Evolutionary conservation across 169 alveolate genomes (phyloP).

Genomic region (Eimeria maxima): DNA sequence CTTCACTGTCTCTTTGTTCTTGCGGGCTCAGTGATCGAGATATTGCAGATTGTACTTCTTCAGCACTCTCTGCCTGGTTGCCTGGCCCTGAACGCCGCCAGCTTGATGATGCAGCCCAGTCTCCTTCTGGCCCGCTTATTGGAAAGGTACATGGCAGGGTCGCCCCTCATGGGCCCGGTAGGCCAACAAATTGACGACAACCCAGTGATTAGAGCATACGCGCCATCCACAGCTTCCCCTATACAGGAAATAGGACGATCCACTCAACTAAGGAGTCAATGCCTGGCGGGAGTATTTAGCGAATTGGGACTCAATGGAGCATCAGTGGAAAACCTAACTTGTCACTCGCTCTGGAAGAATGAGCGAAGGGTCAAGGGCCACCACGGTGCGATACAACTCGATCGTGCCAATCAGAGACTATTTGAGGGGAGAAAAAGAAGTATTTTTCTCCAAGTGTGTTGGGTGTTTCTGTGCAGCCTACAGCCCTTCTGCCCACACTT

Average conservation of each 20-base stretch:
- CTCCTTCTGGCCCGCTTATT: conserved; percentile 37
- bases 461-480: conserved; percentile 12
- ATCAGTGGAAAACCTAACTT: conserved; percentile 18
- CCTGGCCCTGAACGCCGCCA: conserved; percentile 41
- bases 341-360: conserved; percentile 11
- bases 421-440: not conserved
- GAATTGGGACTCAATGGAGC: conserved; percentile 75
- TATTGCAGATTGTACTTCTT: conserved; percentile 26
- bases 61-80: conserved; percentile 62
- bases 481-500: not conserved
- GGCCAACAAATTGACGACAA: conserved; percentile 9
- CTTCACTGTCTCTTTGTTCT: not conserved
- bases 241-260: not conserved
- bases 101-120: conserved; percentile 49
- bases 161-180: conserved; percentile 55
- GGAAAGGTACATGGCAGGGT: conserved; percentile 40
- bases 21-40: conserved; percentile 36
- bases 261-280: conserved; percentile 19
- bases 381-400: conserved; percentile 26
- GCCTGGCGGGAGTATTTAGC: conserved; percentile 33
- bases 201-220: conserved; percentile 1
- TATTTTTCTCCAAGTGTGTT: not conserved
- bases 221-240: conserved; percentile 17
- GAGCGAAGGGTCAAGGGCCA: conserved; percentile 1
- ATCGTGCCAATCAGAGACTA: not conserved